Conservation (phyloP, 2,329 filamentous ascomycete species). For the Diaporthe capsici region DNA sequence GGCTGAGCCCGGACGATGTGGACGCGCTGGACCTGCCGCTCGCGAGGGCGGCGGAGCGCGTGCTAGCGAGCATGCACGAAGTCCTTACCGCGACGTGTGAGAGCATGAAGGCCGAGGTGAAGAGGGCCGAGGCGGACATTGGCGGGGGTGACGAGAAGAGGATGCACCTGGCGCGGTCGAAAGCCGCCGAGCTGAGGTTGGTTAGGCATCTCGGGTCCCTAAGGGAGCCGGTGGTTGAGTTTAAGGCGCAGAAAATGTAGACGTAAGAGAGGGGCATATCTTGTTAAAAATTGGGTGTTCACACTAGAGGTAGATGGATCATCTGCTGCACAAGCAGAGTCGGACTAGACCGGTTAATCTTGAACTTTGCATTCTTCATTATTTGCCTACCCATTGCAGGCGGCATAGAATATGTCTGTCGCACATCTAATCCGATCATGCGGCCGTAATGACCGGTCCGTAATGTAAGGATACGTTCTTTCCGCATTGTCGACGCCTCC, state of each 20-base stretch:
- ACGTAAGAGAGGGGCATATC: neutral
- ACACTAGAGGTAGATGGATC: slow-evolving; percentile 38
- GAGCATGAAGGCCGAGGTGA: slow-evolving; percentile 69
- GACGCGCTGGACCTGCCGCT: slow-evolving; percentile 80
- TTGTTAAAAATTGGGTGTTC: neutral
- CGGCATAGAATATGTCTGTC: neutral
- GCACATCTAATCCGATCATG: slow-evolving; percentile 2
- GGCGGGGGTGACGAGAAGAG: slow-evolving; percentile 65
- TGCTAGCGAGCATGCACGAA: slow-evolving; percentile 92
- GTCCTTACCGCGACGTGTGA: slow-evolving; percentile 79
- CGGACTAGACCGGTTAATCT: slow-evolving; percentile 6
- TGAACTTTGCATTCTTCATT: neutral
- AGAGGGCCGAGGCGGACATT: slow-evolving; percentile 58
- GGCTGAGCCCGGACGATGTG: slow-evolving; percentile 84
- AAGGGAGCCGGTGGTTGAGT: slow-evolving; percentile 74
- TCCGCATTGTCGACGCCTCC: neutral
- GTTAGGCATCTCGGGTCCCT: slow-evolving; percentile 81
- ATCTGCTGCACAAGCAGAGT: slow-evolving; percentile 20
- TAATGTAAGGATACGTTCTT: neutral
- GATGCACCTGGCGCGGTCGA: slow-evolving; percentile 78
- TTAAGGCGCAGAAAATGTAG: slow-evolving; percentile 69
- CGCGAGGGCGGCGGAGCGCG: slow-evolving; percentile 86
- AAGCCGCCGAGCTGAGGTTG: slow-evolving; percentile 90
- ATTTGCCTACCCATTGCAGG: slow-evolving; percentile 15
- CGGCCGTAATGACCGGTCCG: neutral